These are phyloP conservation scores for Lasiodiplodia theobromae DNA, from an alignment of 2,329 filamentous ascomycete genomes.

Conservation along the genomic window DNA sequence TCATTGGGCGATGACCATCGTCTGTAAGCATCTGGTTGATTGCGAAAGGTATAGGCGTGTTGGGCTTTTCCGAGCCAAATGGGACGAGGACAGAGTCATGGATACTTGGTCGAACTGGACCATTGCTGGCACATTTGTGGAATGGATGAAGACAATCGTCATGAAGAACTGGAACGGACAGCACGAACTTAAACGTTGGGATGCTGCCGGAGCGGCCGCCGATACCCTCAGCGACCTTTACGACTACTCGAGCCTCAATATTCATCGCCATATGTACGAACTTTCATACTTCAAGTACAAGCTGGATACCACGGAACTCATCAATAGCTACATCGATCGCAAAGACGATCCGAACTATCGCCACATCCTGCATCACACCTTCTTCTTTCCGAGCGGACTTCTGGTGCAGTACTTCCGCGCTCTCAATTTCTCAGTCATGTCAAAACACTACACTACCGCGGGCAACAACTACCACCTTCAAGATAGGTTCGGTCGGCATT, in stretches of 20 bases:
- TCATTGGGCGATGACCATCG: constrained; percentile 15
- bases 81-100: constrained; percentile 18
- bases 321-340: constrained; percentile 64
- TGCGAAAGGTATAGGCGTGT: constrained; percentile 14
- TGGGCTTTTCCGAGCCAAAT: constrained; percentile 13
- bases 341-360: constrained; percentile 67
- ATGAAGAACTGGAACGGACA: constrained; percentile 82
- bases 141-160: constrained; percentile 78
- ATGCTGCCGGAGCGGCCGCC: constrained; percentile 78
- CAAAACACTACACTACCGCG: constrained; percentile 70
- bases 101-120: constrained; percentile 24
- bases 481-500: constrained; percentile 25
- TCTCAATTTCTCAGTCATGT: constrained; percentile 89
- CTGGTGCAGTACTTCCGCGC: constrained; percentile 86
- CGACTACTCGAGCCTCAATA: constrained; percentile 18
- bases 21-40: constrained; percentile 19
- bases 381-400: constrained; percentile 75
- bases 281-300: constrained; percentile 17
- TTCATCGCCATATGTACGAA: constrained; percentile 17
- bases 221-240: constrained; percentile 73
- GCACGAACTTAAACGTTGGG: constrained; percentile 72
- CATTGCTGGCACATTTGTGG: constrained; percentile 51
- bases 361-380: constrained; percentile 82
- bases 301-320: constrained; percentile 70
- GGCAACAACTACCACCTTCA: constrained; percentile 39